Conservation (phyloP, 1,284 basidiomycete genomes). For the Hypsizygus ulmarius region DNA sequence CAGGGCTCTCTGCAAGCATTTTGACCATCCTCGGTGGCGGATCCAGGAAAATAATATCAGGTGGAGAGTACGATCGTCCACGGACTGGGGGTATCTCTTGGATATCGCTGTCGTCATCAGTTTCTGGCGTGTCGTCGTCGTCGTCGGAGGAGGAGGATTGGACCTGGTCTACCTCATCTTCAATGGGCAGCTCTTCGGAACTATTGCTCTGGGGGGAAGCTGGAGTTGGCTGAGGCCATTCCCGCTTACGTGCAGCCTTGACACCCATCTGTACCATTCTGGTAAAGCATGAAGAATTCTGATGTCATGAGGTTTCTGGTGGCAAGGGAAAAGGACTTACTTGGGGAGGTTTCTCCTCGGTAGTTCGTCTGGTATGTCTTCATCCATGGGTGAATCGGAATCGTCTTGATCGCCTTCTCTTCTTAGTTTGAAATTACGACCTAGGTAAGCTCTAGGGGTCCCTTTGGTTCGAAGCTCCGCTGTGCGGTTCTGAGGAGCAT, state of each 20-base stretch:
- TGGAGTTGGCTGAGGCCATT: constrained; percentile 16
- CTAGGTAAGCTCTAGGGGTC: constrained; percentile 12
- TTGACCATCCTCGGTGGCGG: constrained; percentile 23
- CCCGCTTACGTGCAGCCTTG: constrained; percentile 22
- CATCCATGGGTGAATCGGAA: constrained; percentile 16
- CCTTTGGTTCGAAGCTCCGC: neutral
- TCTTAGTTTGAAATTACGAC: constrained; percentile 15
- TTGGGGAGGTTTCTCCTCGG: neutral
- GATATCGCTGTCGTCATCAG: constrained; percentile 12
- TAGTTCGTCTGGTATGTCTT: constrained; percentile 8
- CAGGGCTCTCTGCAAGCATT: constrained; percentile 16
- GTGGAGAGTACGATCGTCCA: constrained; percentile 17
- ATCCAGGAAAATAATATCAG: constrained; percentile 25
- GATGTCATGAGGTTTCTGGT: too few species aligned
- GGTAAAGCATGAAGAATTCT: neutral
- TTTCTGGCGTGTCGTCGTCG: constrained; percentile 2
- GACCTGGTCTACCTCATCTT: constrained; percentile 8
- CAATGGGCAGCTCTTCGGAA: constrained; percentile 9
- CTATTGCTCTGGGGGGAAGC: constrained; percentile 10
- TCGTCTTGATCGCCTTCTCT: constrained; percentile 9
- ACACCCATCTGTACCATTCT: constrained; percentile 13
- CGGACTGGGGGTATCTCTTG: constrained; percentile 11
- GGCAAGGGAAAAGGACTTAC: neutral
- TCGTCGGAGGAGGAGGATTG: too few species aligned
- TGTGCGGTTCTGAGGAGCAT: neutral